Evolutionary conservation across 495 filamentous ascomycete genomes (phyloP), one percentile per base, ranked within the genome.

Genomic region (Astrothelium subdiscretum): DNA sequence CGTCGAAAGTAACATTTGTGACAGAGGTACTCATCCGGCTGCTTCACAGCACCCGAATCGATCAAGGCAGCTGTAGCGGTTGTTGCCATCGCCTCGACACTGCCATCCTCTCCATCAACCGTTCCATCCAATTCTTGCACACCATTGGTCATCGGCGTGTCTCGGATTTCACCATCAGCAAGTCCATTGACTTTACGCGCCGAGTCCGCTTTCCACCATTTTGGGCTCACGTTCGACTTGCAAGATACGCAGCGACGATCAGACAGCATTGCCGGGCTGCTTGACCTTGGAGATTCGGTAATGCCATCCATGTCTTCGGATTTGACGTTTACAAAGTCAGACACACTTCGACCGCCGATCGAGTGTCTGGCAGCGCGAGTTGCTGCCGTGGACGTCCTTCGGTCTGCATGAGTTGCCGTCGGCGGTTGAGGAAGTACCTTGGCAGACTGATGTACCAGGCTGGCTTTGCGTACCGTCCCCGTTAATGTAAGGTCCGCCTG

Each of bases 401-500:
- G 75, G 43, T 73, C 71, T 31, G 59, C 68, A 22, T 63, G 54
- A 24, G 64, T 65, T 12, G 61, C 57, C 26, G 59, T 68, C 63
- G 68, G 62, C 2, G 26, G 40, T 6, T 70, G 73, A 12, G 73
- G 71, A 11, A 71, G 66, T 8, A 67, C 70, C 59, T 74, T 73
- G 42, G 78, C 74, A 4, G 78, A 77, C 38, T 80, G 76, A 57
- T 85, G 79, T 42, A 86, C 76, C 26, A 86, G 79, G 32, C 82
- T 85, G 24, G 95, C 92, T 70, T 96, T 97, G 24, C 94, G 86
- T 44, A 91, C 87, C 20, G 94, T 96, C 24, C 92, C 92, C 8
- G 91, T 96, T 60, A 96, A 74, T 20, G 87, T 82, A 24, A 92
- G 79, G 67, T 99, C 94, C 22, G 92, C 91, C 72, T 97, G 92